phyloP scores from a whole-genome alignment of 371 early-diverging fungal species.

The Funneliformis caledonium region DNA sequence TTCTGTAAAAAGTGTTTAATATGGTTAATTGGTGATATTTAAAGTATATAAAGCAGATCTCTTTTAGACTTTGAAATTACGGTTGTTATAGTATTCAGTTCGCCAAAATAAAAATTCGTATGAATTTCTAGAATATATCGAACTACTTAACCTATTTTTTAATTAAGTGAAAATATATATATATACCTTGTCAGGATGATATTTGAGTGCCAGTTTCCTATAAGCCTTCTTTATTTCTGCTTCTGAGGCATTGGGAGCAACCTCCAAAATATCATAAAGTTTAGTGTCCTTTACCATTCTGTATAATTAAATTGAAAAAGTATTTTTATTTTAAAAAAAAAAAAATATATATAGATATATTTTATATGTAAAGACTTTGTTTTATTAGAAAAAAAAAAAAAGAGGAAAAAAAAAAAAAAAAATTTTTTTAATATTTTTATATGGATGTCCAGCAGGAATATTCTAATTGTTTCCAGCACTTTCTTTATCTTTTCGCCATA shows the following conservation, averaged over 20 bases:
- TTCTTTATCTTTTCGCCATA: background rate
- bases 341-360: too few species aligned
- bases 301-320: background rate
- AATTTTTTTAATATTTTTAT: background rate
- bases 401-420: background rate
- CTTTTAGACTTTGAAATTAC: background rate
- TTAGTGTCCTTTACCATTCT: constrained; percentile 85
- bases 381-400: background rate
- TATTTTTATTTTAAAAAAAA: background rate
- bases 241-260: constrained; percentile 81
- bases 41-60: background rate
- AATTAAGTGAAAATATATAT: background rate
- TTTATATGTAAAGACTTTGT: background rate
- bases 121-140: background rate
- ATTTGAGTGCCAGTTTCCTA: constrained; percentile 89
- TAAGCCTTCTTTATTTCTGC: constrained; percentile 90
- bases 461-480: constrained; percentile 1
- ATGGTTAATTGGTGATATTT: background rate
- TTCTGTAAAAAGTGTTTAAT: constrained; percentile 49
- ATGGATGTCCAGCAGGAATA: background rate
- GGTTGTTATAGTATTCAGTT: background rate
- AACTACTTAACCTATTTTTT: background rate
- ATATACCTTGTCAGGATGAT: constrained; percentile 93
- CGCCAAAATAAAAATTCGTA: background rate
- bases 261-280: constrained; percentile 91